These are phyloP conservation scores for Boehmeria nivea DNA, from an alignment of 306 rosid genomes.

Conservation along the genomic window DNA sequence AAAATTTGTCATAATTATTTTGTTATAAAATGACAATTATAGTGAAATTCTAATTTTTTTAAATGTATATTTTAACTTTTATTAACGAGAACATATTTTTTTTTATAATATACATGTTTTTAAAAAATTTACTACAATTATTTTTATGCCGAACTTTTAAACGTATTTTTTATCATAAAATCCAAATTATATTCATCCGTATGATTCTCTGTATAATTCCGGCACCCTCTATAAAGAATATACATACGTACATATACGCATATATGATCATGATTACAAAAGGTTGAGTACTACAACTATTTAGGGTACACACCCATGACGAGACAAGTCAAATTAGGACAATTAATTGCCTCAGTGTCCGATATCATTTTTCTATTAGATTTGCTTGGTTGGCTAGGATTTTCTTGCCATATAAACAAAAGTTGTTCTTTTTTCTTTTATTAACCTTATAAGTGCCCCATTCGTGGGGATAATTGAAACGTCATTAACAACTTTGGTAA, in stretches of 20 bases:
- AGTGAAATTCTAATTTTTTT: too few species aligned
- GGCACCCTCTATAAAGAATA: too few species aligned
- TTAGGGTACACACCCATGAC: neutral
- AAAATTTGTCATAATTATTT: too few species aligned
- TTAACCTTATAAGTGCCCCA: conserved; percentile 11
- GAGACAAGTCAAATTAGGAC: neutral
- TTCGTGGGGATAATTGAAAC: conserved; percentile 17
- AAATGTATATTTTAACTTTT: too few species aligned
- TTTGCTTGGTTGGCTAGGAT: conserved; percentile 22
- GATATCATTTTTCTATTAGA: conserved; percentile 9
- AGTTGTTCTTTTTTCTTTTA: neutral
- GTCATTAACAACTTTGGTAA: neutral
- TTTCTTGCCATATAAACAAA: conserved; percentile 2
- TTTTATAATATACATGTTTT: too few species aligned
- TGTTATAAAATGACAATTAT: too few species aligned
- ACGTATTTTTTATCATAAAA: too few species aligned
- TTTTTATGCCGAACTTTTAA: too few species aligned
- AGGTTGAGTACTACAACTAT: neutral
- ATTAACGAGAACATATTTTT: too few species aligned
- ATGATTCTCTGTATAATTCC: too few species aligned
- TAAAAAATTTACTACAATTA: too few species aligned
- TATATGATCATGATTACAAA: neutral
- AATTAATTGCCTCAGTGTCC: conserved; percentile 12
- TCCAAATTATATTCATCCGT: too few species aligned
- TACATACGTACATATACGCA: neutral